Evolutionary conservation across 768 basidiomycete species (phyloP).

Genomic region (Pulveroboletus sp.): DNA sequence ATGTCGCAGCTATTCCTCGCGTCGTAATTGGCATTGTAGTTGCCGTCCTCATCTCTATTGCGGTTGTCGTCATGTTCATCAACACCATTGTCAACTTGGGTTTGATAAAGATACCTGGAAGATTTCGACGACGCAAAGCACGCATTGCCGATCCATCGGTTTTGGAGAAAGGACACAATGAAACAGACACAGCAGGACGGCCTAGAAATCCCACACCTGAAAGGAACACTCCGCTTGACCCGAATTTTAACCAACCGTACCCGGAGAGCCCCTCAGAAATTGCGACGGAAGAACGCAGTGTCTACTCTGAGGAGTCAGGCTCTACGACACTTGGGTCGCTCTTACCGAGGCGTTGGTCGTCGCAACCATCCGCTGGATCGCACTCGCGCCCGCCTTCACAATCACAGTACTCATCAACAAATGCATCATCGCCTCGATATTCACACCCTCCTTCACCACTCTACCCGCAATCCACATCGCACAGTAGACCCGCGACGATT

Average conservation of each 20-base stretch:
- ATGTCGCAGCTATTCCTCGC: constrained; percentile 72
- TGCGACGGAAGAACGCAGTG: constrained; percentile 21
- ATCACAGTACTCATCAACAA: constrained; percentile 30
- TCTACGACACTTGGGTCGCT: constrained; percentile 35
- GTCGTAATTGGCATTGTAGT: constrained; percentile 77
- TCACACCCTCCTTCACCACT: constrained; percentile 32
- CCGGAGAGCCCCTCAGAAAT: constrained; percentile 35
- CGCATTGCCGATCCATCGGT: constrained; percentile 14
- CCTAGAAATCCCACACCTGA: constrained; percentile 56
- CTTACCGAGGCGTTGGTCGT: constrained; percentile 32
- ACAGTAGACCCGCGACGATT: constrained; percentile 33
- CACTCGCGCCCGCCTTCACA: constrained; percentile 32
- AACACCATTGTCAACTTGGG: constrained; percentile 58
- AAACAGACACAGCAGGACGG: constrained; percentile 27
- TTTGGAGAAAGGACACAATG: constrained; percentile 29
- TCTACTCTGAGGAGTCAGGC: constrained; percentile 33
- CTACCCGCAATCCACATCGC: constrained; percentile 22
- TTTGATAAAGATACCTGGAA: constrained; percentile 25
- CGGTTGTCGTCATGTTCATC: constrained; percentile 65
- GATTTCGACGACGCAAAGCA: constrained; percentile 15
- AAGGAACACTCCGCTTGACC: constrained; percentile 39
- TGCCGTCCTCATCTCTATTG: constrained; percentile 68
- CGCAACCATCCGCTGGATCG: constrained; percentile 27
- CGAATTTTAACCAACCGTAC: constrained; percentile 42
- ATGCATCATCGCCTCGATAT: constrained; percentile 29